Conservation (phyloP, 108 stramenopile genomes). For the Thalassiosira profunda region DNA sequence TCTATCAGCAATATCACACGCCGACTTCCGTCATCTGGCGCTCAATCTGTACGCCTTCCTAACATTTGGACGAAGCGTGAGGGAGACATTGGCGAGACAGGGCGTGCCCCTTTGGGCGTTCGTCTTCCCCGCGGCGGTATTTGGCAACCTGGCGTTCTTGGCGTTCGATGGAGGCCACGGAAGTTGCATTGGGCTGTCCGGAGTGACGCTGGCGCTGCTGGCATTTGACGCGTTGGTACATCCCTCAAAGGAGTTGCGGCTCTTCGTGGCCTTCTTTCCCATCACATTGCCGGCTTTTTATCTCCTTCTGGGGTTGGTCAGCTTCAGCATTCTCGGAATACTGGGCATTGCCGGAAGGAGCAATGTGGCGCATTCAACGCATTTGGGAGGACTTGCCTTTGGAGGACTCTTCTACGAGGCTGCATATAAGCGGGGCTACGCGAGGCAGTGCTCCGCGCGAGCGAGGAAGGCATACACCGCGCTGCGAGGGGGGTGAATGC, state of each 20-base stretch:
- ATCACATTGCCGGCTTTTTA: slow-evolving; percentile 57
- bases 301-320: slow-evolving; percentile 47
- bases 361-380: slow-evolving; percentile 67
- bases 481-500: neutral
- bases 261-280: slow-evolving; percentile 64
- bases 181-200: slow-evolving; percentile 71
- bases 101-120: slow-evolving; percentile 56
- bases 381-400: slow-evolving; percentile 82
- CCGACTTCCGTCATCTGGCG: slow-evolving; percentile 56
- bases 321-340: slow-evolving; percentile 49
- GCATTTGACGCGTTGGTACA: slow-evolving; percentile 57
- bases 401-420: slow-evolving; percentile 68
- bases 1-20: slow-evolving; percentile 68
- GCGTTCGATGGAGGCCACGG: slow-evolving; percentile 26
- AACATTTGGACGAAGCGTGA: slow-evolving; percentile 56
- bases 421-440: slow-evolving; percentile 42
- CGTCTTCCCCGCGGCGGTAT: slow-evolving; percentile 51
- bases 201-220: slow-evolving; percentile 69
- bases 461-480: neutral
- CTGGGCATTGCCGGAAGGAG: slow-evolving; percentile 25
- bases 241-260: slow-evolving; percentile 52
- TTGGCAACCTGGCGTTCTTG: slow-evolving; percentile 41
- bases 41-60: slow-evolving; percentile 64
- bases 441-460: slow-evolving; percentile 14
- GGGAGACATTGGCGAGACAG: slow-evolving; percentile 12